A percentile compares a stretch with the other conserved stretches of the same genome.
Conservation (phyloP, 345 rosid genomes). For the Eucalyptus polybractea region DNA sequence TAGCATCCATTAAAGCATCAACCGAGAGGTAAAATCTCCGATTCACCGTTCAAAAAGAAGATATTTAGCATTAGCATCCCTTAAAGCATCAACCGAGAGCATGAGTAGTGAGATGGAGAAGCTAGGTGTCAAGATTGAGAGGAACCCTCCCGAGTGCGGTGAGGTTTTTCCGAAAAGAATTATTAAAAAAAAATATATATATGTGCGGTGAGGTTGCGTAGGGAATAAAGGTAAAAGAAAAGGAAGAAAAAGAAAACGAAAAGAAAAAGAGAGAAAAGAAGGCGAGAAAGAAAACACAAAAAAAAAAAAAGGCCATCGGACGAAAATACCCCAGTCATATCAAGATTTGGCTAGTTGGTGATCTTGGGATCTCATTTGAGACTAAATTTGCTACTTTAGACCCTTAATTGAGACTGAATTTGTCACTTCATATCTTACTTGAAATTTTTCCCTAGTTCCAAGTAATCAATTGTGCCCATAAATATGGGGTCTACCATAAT, state of each 20-base stretch:
- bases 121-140: slow-evolving; percentile 44
- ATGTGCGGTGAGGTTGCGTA: background rate
- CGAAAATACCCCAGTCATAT: background rate
- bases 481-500: fast-evolving
- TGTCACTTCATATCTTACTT: background rate
- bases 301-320: background rate
- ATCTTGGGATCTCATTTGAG: background rate
- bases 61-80: background rate
- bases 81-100: slow-evolving; percentile 16
- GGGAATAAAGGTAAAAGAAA: background rate
- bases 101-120: slow-evolving; percentile 40
- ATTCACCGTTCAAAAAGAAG: background rate
- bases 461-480: background rate
- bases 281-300: background rate
- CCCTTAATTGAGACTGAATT: background rate
- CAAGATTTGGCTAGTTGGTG: background rate
- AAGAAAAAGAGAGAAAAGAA: background rate
- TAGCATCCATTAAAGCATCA: slow-evolving; percentile 1
- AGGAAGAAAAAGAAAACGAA: background rate
- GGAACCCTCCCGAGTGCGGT: slow-evolving; percentile 42
- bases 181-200: background rate
- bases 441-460: too few species aligned
- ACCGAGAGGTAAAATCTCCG: slow-evolving; percentile 1
- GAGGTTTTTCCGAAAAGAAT: background rate
- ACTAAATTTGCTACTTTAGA: background rate